phyloP scores from a whole-genome alignment of 305 asterid species.

The Solanum hybrid region DNA sequence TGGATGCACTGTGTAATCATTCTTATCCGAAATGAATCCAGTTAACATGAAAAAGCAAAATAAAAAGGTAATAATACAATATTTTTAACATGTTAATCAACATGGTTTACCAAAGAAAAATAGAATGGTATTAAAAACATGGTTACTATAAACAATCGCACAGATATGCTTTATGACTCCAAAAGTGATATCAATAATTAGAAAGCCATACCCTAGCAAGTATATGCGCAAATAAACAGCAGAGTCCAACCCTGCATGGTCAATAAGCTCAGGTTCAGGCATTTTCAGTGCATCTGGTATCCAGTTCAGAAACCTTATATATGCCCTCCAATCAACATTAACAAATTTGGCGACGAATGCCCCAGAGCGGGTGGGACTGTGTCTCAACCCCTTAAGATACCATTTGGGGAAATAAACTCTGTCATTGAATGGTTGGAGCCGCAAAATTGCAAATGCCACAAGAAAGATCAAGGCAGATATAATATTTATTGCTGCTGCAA shows the following conservation, averaged over 20 bases:
- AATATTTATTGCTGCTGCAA: constrained; percentile 76
- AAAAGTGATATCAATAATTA: neutral
- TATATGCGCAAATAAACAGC: constrained; percentile 83
- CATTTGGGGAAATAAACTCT: constrained; percentile 94
- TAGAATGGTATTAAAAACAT: neutral
- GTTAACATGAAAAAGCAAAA: neutral
- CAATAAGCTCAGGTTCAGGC: constrained; percentile 93
- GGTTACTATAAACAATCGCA: neutral
- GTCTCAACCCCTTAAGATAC: constrained; percentile 87
- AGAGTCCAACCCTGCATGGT: constrained; percentile 94
- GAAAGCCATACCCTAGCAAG: constrained; percentile 61
- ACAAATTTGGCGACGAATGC: constrained; percentile 48
- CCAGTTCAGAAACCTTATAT: constrained; percentile 75
- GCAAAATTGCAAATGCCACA: constrained; percentile 61
- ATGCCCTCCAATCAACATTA: constrained; percentile 87
- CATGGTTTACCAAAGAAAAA: neutral
- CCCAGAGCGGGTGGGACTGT: constrained; percentile 63
- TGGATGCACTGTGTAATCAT: neutral
- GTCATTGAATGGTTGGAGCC: constrained; percentile 89
- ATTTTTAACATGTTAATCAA: neutral
- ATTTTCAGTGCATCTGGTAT: constrained; percentile 85
- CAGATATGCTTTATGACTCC: neutral
- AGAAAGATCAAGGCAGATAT: constrained; percentile 61
- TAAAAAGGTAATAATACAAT: neutral
- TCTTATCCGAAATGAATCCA: neutral